These are phyloP conservation scores for Tolypocladium tropicale DNA, from an alignment of 2,329 filamentous ascomycete species.

Conservation along the genomic window DNA sequence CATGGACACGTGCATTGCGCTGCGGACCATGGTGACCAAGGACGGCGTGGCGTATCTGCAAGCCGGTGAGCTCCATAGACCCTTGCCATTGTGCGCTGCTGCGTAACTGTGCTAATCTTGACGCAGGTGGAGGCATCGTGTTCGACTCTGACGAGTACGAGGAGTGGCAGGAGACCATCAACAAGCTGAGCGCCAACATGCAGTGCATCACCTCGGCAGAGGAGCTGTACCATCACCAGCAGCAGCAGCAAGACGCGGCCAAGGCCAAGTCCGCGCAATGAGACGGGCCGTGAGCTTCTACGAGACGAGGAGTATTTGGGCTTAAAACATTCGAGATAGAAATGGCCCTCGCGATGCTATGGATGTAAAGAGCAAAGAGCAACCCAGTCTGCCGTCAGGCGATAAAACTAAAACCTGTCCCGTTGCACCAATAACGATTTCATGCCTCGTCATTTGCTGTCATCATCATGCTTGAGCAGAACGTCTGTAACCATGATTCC, in stretches of 20 bases:
- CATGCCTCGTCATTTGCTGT: not conserved
- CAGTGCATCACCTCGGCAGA: slow-evolving; percentile 80
- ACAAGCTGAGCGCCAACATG: slow-evolving; percentile 88
- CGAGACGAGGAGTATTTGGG: not conserved
- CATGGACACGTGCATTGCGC: slow-evolving; percentile 77
- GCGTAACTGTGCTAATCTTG: slow-evolving; percentile 3
- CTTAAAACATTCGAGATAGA: not conserved
- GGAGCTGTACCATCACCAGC: slow-evolving; percentile 39
- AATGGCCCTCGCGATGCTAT: not conserved
- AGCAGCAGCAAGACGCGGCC: slow-evolving; percentile 13
- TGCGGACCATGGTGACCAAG: slow-evolving; percentile 91
- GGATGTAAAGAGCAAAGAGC: not conserved
- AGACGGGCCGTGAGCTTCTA: not conserved
- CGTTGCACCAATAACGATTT: not conserved
- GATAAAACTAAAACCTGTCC: not conserved
- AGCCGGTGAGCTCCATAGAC: slow-evolving; percentile 40
- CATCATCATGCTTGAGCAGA: not conserved
- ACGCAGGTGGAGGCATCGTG: slow-evolving; percentile 70
- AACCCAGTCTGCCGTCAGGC: not conserved
- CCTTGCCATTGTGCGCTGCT: not conserved
- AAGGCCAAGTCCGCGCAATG: not conserved
- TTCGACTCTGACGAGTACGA: slow-evolving; percentile 90
- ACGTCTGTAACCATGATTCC: not conserved
- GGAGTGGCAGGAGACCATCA: slow-evolving; percentile 88
- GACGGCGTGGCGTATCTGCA: slow-evolving; percentile 88